These are phyloP conservation scores for Ailanthus altissimus DNA, from an alignment of 345 rosid species.

Conservation along the genomic window DNA sequence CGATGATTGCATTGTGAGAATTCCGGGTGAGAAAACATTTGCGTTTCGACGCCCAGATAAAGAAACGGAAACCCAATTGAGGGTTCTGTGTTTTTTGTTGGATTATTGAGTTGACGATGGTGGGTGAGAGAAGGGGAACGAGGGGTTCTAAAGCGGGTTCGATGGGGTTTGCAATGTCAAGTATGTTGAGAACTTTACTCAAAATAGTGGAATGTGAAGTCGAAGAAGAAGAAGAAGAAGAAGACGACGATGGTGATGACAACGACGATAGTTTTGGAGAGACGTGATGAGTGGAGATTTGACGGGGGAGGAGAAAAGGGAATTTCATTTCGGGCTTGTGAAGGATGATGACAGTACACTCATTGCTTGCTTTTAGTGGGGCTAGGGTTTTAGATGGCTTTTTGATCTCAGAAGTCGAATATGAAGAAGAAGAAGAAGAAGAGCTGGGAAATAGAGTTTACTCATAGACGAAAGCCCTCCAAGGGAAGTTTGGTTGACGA, in stretches of 20 bases:
- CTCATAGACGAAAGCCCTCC: too few relatives aligned
- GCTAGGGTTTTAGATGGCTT: neutral
- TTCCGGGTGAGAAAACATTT: slow-evolving; percentile 44
- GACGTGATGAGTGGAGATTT: slow-evolving; percentile 2
- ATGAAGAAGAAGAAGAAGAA: neutral
- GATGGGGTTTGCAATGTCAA: slow-evolving; percentile 49
- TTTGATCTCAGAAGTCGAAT: too few relatives aligned
- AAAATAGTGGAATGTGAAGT: slow-evolving; percentile 28
- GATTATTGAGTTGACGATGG: slow-evolving; percentile 49
- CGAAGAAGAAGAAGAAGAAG: slow-evolving; percentile 15
- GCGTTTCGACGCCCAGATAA: slow-evolving; percentile 69
- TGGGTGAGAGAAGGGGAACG: slow-evolving; percentile 51
- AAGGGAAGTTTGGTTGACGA: too few relatives aligned
- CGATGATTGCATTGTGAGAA: slow-evolving; percentile 36
- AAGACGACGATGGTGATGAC: neutral
- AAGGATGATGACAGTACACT: neutral
- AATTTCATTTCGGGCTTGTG: slow-evolving; percentile 12
- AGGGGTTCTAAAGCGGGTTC: slow-evolving; percentile 67
- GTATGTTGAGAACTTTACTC: slow-evolving; percentile 52
- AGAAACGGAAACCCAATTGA: slow-evolving; percentile 67
- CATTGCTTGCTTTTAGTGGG: neutral
- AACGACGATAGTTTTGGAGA: neutral
- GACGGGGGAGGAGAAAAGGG: slow-evolving; percentile 7
- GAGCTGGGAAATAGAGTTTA: neutral
- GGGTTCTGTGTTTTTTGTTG: slow-evolving; percentile 41